Evolutionary conservation across 768 basidiomycete species (phyloP), one percentile per base, ranked within the genome.

Genomic region (Serendipita sp.): DNA sequence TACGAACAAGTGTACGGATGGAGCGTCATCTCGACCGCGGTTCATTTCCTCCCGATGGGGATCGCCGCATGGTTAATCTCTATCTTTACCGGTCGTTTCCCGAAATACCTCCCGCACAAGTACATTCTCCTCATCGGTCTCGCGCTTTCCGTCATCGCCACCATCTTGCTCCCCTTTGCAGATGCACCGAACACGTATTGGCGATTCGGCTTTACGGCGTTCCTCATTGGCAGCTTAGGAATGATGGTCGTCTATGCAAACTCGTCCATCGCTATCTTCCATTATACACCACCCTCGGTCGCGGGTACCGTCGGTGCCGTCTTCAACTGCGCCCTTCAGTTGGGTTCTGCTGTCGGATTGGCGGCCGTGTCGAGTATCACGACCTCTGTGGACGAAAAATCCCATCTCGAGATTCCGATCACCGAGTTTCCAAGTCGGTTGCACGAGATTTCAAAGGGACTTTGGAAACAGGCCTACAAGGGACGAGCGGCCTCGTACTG

Each of bases 271-370:
- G 79, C 80, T 13, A 75, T 83, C 45, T 77, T 83, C 71, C 76
- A 74, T 65, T 76, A 76, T 44, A 77, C 76, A 3, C 81, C 81
- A 3, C 65, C 78, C 5, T 73, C 74, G n/a, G 77, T 80, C 69
- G 75, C 80, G 3, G 82, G 83, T 45, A 79, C 78, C 3, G 76
- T 82, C 15, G 80, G 80, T 18, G 83, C 82, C 15, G 78, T 84
- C 45, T 81, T 81, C 74, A 81, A 80, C 65, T 76, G 77, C 28
- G 78, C 79, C 10, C 75, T 82, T 1, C 80, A 84, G 70, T 72
- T 81, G 65, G 81, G 81, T 38, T 76, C 76, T 8, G 82, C 83
- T 3, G 72, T 80, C 24, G 81, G 80, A 18, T 72, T 80, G 37
- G 79, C 83, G 13, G 75, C 76, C 30, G 75, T 81, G 30, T 77